Percentiles rank a stretch among this genome's conserved stretches.
phyloP scores from a whole-genome alignment of 345 rosid genomes.

The Noccaea bulbosa region DNA sequence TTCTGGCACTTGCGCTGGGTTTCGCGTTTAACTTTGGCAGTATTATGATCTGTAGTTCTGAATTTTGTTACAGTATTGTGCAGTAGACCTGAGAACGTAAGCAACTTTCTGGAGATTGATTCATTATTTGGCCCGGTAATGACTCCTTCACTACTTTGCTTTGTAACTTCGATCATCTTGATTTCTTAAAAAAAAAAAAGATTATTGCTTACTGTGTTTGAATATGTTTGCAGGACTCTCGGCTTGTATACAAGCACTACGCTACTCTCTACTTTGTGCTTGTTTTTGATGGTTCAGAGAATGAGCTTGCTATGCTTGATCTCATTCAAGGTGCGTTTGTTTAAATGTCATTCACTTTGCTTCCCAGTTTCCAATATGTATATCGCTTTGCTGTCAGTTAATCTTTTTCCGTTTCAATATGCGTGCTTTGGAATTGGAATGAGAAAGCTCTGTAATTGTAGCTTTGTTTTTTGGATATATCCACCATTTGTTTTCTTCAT shows the following conservation, averaged over 20 bases:
- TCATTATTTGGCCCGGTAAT: constrained; percentile 86
- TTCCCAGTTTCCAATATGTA: too few species aligned
- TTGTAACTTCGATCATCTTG: constrained; percentile 1
- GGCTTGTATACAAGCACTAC: constrained; percentile 86
- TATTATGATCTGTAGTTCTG: not conserved
- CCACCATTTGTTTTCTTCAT: not conserved
- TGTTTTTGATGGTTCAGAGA: constrained; percentile 85
- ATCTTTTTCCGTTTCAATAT: not conserved
- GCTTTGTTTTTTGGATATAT: constrained; percentile 8
- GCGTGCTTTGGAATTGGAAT: constrained; percentile 6
- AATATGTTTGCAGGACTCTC: constrained; percentile 60
- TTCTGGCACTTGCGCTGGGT: not conserved
- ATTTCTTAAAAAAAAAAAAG: not conserved
- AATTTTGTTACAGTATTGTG: constrained; percentile 55
- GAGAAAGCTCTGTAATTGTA: not conserved
- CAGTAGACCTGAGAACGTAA: constrained; percentile 85
- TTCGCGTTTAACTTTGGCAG: not conserved
- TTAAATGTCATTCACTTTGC: not conserved
- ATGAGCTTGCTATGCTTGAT: constrained; percentile 97
- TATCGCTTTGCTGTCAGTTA: not conserved
- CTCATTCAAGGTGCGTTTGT: constrained; percentile 73
- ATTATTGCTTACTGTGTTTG: not conserved
- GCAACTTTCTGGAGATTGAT: constrained; percentile 83
- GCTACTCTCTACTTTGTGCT: constrained; percentile 90
- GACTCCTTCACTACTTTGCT: not conserved